These are phyloP conservation scores for Colletotrichum nymphaeae DNA, from an alignment of 2,329 filamentous ascomycete species.

Conservation along the genomic window DNA sequence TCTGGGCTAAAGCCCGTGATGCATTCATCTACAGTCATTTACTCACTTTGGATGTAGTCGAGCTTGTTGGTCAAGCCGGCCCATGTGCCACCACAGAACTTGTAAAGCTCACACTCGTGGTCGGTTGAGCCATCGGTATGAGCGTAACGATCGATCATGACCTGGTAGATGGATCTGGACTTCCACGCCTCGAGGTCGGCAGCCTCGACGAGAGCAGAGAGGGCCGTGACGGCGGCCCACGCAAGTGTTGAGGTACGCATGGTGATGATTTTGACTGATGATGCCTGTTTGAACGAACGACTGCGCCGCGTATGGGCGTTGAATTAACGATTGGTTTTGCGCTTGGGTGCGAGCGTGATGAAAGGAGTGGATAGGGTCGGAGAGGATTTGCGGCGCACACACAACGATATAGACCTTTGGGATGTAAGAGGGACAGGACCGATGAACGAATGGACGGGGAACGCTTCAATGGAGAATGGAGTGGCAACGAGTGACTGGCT, in stretches of 20 bases:
- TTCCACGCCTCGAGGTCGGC: constrained; percentile 32
- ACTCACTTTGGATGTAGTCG: constrained; percentile 60
- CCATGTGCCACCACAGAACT: constrained; percentile 64
- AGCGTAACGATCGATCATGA: constrained; percentile 57
- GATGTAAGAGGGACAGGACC: constrained; percentile 7
- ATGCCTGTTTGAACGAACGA: constrained; percentile 22
- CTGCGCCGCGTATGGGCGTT: constrained; percentile 28
- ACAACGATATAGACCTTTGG: constrained; percentile 33
- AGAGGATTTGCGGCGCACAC: constrained; percentile 18
- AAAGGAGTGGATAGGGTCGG: constrained; percentile 31
- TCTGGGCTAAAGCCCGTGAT: not conserved
- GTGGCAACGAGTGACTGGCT: constrained; percentile 8
- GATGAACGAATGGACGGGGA: constrained; percentile 27
- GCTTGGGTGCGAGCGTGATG: constrained; percentile 17
- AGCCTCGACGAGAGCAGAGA: constrained; percentile 17
- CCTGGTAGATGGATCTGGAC: constrained; percentile 56
- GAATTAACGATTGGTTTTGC: constrained; percentile 17
- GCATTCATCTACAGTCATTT: not conserved
- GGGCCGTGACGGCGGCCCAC: constrained; percentile 29
- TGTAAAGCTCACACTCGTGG: constrained; percentile 49
- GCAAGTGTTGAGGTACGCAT: constrained; percentile 32
- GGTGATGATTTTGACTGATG: not conserved
- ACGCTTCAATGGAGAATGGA: constrained; percentile 15
- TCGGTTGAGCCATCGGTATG: constrained; percentile 55
- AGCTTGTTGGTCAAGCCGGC: constrained; percentile 59